phyloP scores from a whole-genome alignment of 768 basidiomycete species.

The Tulasnella sp. region DNA sequence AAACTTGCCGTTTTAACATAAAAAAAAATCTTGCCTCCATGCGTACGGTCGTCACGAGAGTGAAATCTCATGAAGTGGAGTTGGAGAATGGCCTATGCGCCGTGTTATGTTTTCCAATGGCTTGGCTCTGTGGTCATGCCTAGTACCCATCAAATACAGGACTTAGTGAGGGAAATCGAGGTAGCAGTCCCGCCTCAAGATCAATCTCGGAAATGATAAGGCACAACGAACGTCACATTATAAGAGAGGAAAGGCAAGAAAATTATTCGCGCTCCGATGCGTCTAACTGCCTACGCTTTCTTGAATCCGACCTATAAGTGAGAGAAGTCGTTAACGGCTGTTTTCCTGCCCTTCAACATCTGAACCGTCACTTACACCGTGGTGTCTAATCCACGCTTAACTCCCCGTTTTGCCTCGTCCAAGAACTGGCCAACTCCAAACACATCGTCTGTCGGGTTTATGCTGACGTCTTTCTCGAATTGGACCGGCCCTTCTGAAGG shows the following conservation, averaged over 20 bases:
- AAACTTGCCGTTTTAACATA: no score
- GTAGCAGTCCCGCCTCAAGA: not conserved
- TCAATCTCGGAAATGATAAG: not conserved
- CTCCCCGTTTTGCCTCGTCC: conserved; percentile 94
- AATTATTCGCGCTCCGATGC: conserved; percentile 41
- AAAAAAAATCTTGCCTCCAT: no score
- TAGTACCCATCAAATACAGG: not conserved
- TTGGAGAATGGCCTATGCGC: no score
- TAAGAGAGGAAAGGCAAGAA: not conserved
- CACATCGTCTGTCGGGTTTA: conserved; percentile 94
- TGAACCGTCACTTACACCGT: conserved; percentile 49
- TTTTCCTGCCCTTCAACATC: not conserved
- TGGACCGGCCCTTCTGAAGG: conserved; percentile 90
- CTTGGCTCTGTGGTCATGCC: no score
- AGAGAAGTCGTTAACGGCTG: not conserved
- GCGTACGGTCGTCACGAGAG: no score
- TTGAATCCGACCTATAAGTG: conserved; percentile 48
- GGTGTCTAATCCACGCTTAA: conserved; percentile 81
- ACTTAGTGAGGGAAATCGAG: not conserved
- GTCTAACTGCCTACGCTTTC: conserved; percentile 67
- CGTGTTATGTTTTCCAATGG: no score
- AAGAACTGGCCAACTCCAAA: conserved; percentile 45
- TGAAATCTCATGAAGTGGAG: no score
- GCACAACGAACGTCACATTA: not conserved
- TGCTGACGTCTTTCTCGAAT: conserved; percentile 94